These are phyloP conservation scores for Linnemannia zychae DNA, from an alignment of 192 early-diverging fungal genomes.

Conservation along the genomic window DNA sequence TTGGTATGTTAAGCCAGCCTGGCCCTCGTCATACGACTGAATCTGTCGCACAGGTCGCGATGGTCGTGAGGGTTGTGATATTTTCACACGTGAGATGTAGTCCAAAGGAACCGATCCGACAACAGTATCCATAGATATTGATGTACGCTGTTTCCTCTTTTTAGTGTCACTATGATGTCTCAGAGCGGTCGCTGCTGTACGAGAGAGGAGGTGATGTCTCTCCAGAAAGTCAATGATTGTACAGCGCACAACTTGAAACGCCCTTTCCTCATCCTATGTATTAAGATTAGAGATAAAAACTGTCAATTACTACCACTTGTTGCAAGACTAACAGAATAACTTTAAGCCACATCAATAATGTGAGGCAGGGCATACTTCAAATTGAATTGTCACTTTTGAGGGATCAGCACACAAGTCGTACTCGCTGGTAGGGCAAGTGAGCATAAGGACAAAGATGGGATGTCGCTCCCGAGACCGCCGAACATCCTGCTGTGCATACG, in stretches of 20 bases:
- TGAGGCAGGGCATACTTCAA: constrained; percentile 54
- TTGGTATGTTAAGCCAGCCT: not conserved
- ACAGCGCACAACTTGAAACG: constrained; percentile 22
- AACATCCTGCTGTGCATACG: constrained; percentile 18
- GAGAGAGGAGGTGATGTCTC: constrained; percentile 36
- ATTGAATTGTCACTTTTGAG: constrained; percentile 65
- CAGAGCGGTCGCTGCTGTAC: constrained; percentile 15
- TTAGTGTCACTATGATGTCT: constrained; percentile 16
- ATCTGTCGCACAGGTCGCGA: not conserved
- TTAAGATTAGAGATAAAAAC: not conserved
- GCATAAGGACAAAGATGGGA: constrained; percentile 68
- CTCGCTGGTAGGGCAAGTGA: constrained; percentile 59
- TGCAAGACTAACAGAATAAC: not conserved
- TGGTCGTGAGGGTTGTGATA: constrained; percentile 21
- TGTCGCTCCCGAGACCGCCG: constrained; percentile 49
- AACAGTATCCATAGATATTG: not conserved
- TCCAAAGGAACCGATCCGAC: not conserved
- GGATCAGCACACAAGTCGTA: constrained; percentile 71
- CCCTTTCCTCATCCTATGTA: constrained; percentile 34
- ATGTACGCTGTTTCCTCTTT: constrained; percentile 10
- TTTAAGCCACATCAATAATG: not conserved
- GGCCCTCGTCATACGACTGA: not conserved
- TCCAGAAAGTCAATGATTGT: constrained; percentile 52
- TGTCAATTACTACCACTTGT: not conserved
- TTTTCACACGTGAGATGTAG: constrained; percentile 21